Evolutionary conservation across 257 asterid genomes (phyloP), one percentile per base, ranked within the genome.

Genomic region (Gentiana dahurica): DNA sequence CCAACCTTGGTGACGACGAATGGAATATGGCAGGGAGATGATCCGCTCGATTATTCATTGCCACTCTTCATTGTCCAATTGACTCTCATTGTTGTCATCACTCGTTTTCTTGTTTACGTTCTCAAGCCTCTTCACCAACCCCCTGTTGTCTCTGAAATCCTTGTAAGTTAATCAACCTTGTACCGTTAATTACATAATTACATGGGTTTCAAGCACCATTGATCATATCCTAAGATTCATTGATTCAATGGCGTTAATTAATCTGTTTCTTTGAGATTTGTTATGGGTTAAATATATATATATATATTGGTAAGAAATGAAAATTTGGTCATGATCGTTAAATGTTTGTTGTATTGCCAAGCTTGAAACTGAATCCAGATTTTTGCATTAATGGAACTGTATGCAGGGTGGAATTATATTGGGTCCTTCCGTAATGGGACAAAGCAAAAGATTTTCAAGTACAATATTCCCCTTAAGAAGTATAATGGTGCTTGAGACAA

Each of bases 1-100:
- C 95, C 98, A 36, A 92, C 94, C 0, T 88, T 92, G 98, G 82
- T 92, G 41, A 78, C 95, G 3, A 88, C 97, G 33, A 83, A 80
- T 15, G 98, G 98, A 0, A 79, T 92, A 2, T 92, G 98, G 95
- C 94, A 83, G 51, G 98, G 98, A 2, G 95, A 92, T 65, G 84
- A 88, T 73, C 98, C 98, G 5, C 69, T 92, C 66, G 94, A 92
- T 70, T 92, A 92, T 64, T 85, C 98, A 0, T 62, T 92, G 43
- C 98, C 98, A 24, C 91, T 92, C 55, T 92, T 92, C 75, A 83
- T 88, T 32, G 48, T 92, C 70, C 98, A 92, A 57, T 68, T 92
- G 50, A 78, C 92, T 1, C 66, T 92, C 50, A 85, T 92, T 39
- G 93, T 92, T 3, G 71, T 77, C 8, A 64, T 71, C 9, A 92